Base-by-base conservation (phyloP, 768 basidiomycete genomes). In the Psilocybe sp. region DNA sequence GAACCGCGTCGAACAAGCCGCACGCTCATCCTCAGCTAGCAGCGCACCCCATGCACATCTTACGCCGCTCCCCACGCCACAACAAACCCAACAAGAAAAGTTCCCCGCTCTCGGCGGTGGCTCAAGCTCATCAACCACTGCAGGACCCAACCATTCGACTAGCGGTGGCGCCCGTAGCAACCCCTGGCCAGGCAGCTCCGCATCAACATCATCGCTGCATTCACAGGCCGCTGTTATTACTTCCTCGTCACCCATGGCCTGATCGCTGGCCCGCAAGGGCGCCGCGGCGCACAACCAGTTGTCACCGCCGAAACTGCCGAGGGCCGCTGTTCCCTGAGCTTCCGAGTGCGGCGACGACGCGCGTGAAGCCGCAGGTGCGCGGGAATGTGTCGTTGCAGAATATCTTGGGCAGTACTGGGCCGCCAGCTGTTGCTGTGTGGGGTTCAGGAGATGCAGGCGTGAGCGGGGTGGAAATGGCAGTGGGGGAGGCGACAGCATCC, bases 1-100 rank as follows among this genome's bases (percentile, higher is more conserved):
- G 84, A 91, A 93, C 55, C 84, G 93, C 13, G 92, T 96, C 19
- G 93, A 91, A 6, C 81, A 80, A 52, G 93, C 91, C 0, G 94
- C 92, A 8, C 65, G 71, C 18, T 69, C 74, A 38, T 74, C 72
- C 12, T 64, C 75, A 1, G 57, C 68, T 15, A 11, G 41, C 8
- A 39, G 38, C 13, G 51, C 56, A 12, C n/a, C 65, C 71, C 1
- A 57, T 60, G 32, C 53, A n/a, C 47, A 54, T 41, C 48, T 43
- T 16, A 51, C 56, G 37, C 52, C 59, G 28, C 56, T 59, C 13
- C 49, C 35, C 7, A 23, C 35, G 1, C 56, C 14, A 47, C 55
- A 53, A 44, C 67, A 46, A 54, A 59, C 9, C 16, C 34, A 36
- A 15, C 52, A 51, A 46, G 66, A 67, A 35, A 66, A 66, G 16